phyloP scores from a whole-genome alignment of 176 grass and related monocot species.

The Ampelocalamus luodianensis region DNA sequence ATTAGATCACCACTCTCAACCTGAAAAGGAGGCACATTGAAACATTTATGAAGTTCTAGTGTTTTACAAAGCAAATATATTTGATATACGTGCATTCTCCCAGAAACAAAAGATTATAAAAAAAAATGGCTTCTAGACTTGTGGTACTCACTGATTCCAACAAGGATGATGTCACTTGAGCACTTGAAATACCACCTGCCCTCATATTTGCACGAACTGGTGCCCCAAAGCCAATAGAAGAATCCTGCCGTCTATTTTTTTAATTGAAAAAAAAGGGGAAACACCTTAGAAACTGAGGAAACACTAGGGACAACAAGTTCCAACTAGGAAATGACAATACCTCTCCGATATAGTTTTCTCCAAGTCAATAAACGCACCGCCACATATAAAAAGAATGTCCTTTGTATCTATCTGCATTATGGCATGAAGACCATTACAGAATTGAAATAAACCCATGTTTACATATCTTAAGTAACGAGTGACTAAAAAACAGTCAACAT shows the following conservation, averaged over 20 bases:
- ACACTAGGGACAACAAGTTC: slow-evolving; percentile 32
- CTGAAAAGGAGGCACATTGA: slow-evolving; percentile 48
- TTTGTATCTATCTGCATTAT: slow-evolving; percentile 91
- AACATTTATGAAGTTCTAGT: slow-evolving; percentile 22
- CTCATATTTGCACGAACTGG: slow-evolving; percentile 90
- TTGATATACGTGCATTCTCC: not conserved
- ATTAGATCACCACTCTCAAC: slow-evolving; percentile 97
- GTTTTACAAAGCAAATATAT: slow-evolving; percentile 28
- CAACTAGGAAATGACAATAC: slow-evolving; percentile 29
- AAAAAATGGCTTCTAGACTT: not conserved
- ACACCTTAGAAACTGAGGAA: slow-evolving; percentile 33
- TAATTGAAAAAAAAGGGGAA: not conserved
- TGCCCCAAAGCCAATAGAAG: slow-evolving; percentile 95
- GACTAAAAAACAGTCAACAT: slow-evolving; percentile 33
- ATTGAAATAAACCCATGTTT: slow-evolving; percentile 22
- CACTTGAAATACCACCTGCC: slow-evolving; percentile 73
- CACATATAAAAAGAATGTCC: slow-evolving; percentile 98
- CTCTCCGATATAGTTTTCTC: slow-evolving; percentile 99
- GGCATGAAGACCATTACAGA: slow-evolving; percentile 33
- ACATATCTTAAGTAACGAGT: slow-evolving; percentile 17
- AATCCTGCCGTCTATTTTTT: slow-evolving; percentile 78
- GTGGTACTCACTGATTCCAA: slow-evolving; percentile 80
- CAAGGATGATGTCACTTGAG: slow-evolving; percentile 84
- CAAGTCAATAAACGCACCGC: slow-evolving; percentile 88
- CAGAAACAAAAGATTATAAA: slow-evolving; percentile 21